Conservation (phyloP, 768 basidiomycete genomes). For the Suillus alpinus region DNA sequence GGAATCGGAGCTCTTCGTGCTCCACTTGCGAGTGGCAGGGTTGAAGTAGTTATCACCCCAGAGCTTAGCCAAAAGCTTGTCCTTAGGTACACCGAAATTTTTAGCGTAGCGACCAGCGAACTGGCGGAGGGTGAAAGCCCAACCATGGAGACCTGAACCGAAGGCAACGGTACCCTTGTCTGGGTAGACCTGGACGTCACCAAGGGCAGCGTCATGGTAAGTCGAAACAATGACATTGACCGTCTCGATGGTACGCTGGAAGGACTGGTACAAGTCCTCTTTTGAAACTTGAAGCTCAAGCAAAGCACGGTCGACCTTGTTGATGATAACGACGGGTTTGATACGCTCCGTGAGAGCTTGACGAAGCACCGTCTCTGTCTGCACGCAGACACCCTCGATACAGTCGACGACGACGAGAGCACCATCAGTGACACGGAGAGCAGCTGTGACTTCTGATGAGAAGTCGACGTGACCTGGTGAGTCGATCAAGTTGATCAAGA, state of each 20-base stretch:
- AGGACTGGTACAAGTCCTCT: slow-evolving; percentile 96
- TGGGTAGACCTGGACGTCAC: slow-evolving; percentile 98
- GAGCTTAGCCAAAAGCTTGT: slow-evolving; percentile 95
- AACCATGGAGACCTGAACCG: slow-evolving; percentile 98
- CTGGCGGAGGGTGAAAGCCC: slow-evolving; percentile 98
- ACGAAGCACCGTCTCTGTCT: slow-evolving; percentile 98
- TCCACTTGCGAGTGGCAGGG: slow-evolving; percentile 95
- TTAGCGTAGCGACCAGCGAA: slow-evolving; percentile 94
- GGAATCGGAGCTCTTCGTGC: slow-evolving; percentile 67
- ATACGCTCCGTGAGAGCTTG: slow-evolving; percentile 98
- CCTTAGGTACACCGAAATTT: slow-evolving; percentile 98
- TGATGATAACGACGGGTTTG: slow-evolving; percentile 99
- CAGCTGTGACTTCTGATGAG: slow-evolving; percentile 99
- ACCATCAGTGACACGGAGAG: slow-evolving; percentile 99
- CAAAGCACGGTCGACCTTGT: slow-evolving; percentile 99
- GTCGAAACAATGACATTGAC: slow-evolving; percentile 99
- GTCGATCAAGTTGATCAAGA: slow-evolving; percentile 99
- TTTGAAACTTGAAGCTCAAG: slow-evolving; percentile 97
- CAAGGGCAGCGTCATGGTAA: slow-evolving; percentile 90
- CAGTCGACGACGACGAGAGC: slow-evolving; percentile 99
- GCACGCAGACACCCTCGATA: slow-evolving; percentile 99
- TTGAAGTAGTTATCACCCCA: slow-evolving; percentile 99
- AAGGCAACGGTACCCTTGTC: slow-evolving; percentile 98
- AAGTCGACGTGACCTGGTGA: slow-evolving; percentile 94
- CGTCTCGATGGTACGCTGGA: slow-evolving; percentile 94